Evolutionary conservation across 2,329 filamentous ascomycete species (phyloP), one percentile per base, ranked within the genome.

Genomic region (Trichoderma semiorbis): DNA sequence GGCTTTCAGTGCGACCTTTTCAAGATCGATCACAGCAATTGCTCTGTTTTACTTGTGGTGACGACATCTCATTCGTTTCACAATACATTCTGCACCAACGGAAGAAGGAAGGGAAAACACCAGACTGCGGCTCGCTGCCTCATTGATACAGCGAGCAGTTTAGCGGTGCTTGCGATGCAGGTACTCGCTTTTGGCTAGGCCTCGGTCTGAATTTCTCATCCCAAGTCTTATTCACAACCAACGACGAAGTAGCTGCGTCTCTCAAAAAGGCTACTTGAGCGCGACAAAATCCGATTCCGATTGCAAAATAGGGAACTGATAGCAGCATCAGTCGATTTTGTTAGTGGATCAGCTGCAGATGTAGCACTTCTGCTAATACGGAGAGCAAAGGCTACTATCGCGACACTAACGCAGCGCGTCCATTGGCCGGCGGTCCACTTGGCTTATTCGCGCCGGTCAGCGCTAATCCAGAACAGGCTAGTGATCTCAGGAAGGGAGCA

Each of bases 391-490:
- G 8, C 8, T 32, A 26, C 72, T 74, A 73, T 66, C 47, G 30
- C 16, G 8, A 3, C 7, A 7, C 34, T 74, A 74, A 72, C 75
- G n/a, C 18, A n/a, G 12, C 7, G 2, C n/a, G 28, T 36, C 78
- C 72, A 79, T 79, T 79, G 77, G 78, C n/a, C 55, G 39, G 1
- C 7, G 71, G 47, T 53, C 73, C 74, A 73, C 72, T 60, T 32
- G 18, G 53, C 47, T 75, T 71, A 73, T 74, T 72, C 74, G 74
- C 74, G 34, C 11, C 24, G 16, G 47, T 72, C 71, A 32, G 69
- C 74, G 69, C 78, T 79, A 83, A 74, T 71, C 77, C 32, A 72
- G 72, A 26, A 81, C 76, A 60, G 79, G 78, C 70, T 74, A 79
- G 69, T 30, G 10, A 16, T 24, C 18, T 65, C 50, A 50, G 63